Conservation (phyloP, 108 stramenopile species). For the Nitzschia sp. region DNA sequence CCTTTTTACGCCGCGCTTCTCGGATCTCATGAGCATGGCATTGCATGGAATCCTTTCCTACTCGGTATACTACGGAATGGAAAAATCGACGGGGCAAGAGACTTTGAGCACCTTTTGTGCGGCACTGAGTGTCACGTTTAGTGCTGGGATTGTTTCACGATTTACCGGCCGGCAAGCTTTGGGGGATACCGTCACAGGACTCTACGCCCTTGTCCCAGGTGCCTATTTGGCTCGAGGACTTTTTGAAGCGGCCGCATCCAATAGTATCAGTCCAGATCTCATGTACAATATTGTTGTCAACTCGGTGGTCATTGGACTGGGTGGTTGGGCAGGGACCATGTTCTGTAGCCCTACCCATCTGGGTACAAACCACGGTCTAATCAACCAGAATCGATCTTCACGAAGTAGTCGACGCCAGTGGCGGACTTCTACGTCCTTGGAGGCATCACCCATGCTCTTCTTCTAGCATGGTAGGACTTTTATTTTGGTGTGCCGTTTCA, state of each 20-base stretch:
- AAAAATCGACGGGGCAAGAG: neutral
- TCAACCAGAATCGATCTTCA: neutral
- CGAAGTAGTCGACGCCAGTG: neutral
- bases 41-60: constrained; percentile 32
- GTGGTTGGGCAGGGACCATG: constrained; percentile 34
- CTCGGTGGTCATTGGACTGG: constrained; percentile 31
- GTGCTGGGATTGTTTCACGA: constrained; percentile 30
- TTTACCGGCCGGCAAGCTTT: constrained; percentile 38
- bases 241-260: neutral
- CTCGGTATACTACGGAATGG: constrained; percentile 11
- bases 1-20: constrained; percentile 11
- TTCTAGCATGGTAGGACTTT: neutral
- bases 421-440: neutral
- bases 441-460: constrained; percentile 7
- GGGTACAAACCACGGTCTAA: constrained; percentile 14
- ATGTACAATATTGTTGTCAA: constrained; percentile 7
- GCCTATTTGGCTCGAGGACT: constrained; percentile 27
- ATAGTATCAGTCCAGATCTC: neutral
- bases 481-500: too few species aligned
- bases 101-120: constrained; percentile 18
- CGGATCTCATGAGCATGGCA: constrained; percentile 16
- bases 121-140: constrained; percentile 25
- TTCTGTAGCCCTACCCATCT: constrained; percentile 30
- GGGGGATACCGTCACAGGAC: constrained; percentile 30
- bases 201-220: constrained; percentile 32